Evolutionary conservation across 2,329 filamentous ascomycete species (phyloP), one percentile per base, ranked within the genome.

Genomic region (Pseudopithomyces chartarum): DNA sequence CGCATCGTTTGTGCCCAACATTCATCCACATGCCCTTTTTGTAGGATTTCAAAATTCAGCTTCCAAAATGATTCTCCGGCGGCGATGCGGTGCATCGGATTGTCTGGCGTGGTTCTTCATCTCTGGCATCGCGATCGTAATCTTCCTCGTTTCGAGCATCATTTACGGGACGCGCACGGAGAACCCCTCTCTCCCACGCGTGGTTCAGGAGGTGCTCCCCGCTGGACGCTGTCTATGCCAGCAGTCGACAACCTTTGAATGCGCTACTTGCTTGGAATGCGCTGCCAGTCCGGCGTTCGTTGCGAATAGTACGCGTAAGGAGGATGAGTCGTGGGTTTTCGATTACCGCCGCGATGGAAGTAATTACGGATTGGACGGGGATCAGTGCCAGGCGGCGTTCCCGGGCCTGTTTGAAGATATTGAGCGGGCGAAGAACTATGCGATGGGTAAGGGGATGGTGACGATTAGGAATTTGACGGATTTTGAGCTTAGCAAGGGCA

Each of bases 151-250:
- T 48, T 71, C 66, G 62, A 66, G 66, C 48, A 72, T 73, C 43
- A 55, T 73, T 11, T 73, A 72, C 55, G 70, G 69, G 60, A 73
- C 69, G 13, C 70, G 69, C 54, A 68, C 66, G 40, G 66, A 71
- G 58, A 64, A 62, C 49, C 67, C 65, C 17, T 59, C 56, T 3
- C 57, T 73, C 12, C 70, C 70, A n/a, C 60, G 64, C 11, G 60
- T 71, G 26, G 69, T 73, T 47, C 64, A 69, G 56, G 68, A 68
- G 45, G 65, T 71, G 38, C 60, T 73, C 40, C 70, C 70, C 40
- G 70, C 69, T 4, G 70, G 70, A 43, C 67, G 69, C 54, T 73
- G 70, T 51, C 60, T 67, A 49, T 73, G 69, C 65, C 63, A 70
- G 45, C 72, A 66, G 57, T 71, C 68, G 57, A 69, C 70, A 20